Base-by-base conservation (phyloP, 1,284 basidiomycete species). In the Ceratobasidium sp. region DNA sequence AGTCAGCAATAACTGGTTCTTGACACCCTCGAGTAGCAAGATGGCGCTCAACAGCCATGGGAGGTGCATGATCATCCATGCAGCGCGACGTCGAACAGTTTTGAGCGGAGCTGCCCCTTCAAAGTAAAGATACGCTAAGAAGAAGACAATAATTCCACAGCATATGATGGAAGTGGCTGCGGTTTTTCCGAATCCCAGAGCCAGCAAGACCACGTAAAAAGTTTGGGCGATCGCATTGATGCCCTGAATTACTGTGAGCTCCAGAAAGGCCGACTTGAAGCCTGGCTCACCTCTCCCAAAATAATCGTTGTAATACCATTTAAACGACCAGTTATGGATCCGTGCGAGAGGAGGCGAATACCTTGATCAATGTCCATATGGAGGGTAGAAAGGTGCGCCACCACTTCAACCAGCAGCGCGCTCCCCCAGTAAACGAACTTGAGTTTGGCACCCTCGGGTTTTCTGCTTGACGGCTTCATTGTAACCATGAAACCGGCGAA, bases 21-120 rank as follows among this genome's bases (percentile, higher is more conserved):
- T 68, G 40, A 68, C 65, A 20, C 65, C 65, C 34, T 68, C 65
- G 1, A 68, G 65, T 12, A 68, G 25, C n/a, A 68, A 43, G 8
- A 68, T 68, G 7, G 38, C 65, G 6, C 53, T 56, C 0, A 68
- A 32, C 13, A 68, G 43, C 65, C 65, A 68, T 4, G 65, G 65
- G 6, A 68, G 53, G 20, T 68, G 65, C 15, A 45, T 43, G 40
- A 68, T 45, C n/a, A 22, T 45, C 53, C 54, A 68, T 2, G 65
- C 65, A 27, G 65, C 53, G 10, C 65, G 65, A 34, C 65, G 65
- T 20, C 65, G 65, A 1, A 68, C 43, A 4, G 53, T 31, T 17
- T 49, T 49, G 43, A 68, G 53, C 7, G 65, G 65, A 31, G 65
- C 65, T 35, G 65, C 53, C 13, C 65, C 53, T 35, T 68, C 65